phyloP scores from a whole-genome alignment of 192 early-diverging fungal species.

The Chytriomyces sp. region DNA sequence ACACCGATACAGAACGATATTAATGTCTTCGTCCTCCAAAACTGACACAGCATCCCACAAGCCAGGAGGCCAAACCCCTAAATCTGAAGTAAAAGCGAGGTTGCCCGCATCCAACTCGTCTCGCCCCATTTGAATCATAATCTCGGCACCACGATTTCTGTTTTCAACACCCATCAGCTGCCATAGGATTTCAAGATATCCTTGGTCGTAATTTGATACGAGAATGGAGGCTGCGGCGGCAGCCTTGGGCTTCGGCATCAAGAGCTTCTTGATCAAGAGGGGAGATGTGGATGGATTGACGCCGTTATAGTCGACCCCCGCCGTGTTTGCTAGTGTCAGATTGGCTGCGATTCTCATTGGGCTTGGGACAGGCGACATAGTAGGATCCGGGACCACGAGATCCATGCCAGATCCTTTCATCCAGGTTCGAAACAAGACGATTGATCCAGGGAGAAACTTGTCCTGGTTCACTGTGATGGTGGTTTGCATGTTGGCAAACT shows the following conservation, averaged over 20 bases:
- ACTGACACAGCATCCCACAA: conserved; percentile 62
- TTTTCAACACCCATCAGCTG: conserved; percentile 42
- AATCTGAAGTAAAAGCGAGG: conserved; percentile 36
- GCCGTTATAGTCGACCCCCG: background rate
- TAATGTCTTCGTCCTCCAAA: conserved; percentile 74
- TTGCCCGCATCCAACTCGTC: conserved; percentile 45
- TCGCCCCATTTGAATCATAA: conserved; percentile 53
- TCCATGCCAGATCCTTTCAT: conserved; percentile 50
- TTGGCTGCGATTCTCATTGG: conserved; percentile 5
- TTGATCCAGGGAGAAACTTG: conserved; percentile 83
- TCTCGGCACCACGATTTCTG: conserved; percentile 39
- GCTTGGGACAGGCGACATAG: background rate
- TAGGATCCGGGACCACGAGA: conserved; percentile 7
- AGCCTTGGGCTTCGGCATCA: background rate
- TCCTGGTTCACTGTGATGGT: conserved; percentile 51
- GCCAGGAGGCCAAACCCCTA: conserved; percentile 48
- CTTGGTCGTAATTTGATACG: conserved; percentile 3
- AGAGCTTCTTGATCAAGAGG: background rate
- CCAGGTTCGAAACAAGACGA: conserved; percentile 64
- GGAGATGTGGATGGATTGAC: no score
- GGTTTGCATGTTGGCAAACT: conserved; percentile 43
- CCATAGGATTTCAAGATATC: conserved; percentile 47
- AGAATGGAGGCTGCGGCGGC: background rate
- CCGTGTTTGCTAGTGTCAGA: background rate
- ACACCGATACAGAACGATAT: conserved; percentile 83